Evolutionary conservation across 495 filamentous ascomycete genomes (phyloP).

Genomic region (Trichoderma parareesei): DNA sequence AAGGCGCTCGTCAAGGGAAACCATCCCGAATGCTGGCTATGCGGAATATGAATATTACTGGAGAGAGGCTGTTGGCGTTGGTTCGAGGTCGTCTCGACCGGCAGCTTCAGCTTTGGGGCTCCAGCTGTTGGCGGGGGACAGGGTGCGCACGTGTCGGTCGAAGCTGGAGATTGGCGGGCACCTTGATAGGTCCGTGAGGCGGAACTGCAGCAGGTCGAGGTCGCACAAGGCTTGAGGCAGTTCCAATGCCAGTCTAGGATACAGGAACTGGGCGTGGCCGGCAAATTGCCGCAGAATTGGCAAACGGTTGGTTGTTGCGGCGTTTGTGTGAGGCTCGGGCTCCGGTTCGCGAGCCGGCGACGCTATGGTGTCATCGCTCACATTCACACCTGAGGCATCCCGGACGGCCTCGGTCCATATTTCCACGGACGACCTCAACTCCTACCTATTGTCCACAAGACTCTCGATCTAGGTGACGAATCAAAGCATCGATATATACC

Average conservation of each 20-base stretch:
- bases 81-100: too few species aligned
- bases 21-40: background rate
- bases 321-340: slow-evolving; percentile 1
- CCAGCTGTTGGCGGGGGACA: background rate
- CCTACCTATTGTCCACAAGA: too few species aligned
- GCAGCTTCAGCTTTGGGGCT: too few species aligned
- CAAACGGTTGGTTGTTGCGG: background rate
- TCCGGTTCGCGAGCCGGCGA: slow-evolving; percentile 9
- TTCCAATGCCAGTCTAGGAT: background rate
- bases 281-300: slow-evolving; percentile 1
- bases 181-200: background rate
- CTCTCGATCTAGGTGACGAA: too few species aligned
- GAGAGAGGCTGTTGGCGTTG: background rate
- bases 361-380: slow-evolving; percentile 8
- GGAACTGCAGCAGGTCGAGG: background rate
- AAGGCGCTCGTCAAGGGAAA: background rate
- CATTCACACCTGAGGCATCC: slow-evolving; percentile 5
- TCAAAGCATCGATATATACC: too few species aligned
- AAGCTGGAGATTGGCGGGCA: background rate
- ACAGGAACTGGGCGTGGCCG: background rate
- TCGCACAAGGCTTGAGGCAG: background rate
- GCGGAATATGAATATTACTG: background rate
- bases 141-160: background rate
- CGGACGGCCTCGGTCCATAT: background rate
- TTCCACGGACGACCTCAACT: background rate